phyloP scores from a whole-genome alignment of 768 basidiomycete genomes.

The Russula griseocarnosa region DNA sequence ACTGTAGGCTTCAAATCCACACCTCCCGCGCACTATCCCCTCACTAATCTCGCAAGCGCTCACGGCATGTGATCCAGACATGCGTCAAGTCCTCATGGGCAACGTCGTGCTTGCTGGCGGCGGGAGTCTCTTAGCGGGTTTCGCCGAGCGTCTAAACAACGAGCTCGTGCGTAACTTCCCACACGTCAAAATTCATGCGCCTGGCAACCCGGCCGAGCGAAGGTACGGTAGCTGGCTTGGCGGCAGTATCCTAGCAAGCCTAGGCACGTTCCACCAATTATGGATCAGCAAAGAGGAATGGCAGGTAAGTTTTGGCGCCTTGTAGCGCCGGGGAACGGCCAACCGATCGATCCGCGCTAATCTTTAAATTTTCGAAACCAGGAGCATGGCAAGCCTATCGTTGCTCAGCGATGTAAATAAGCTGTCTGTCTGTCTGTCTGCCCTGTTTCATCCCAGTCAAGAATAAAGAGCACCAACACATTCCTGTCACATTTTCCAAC shows the following conservation, averaged over 20 bases:
- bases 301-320: conserved; percentile 53
- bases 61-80: conserved; percentile 83
- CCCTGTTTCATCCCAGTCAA: neutral
- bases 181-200: conserved; percentile 88
- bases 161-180: conserved; percentile 75
- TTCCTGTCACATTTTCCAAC: conserved; percentile 22
- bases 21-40: conserved; percentile 71
- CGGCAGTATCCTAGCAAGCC: conserved; percentile 87
- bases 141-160: conserved; percentile 73
- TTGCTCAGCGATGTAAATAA: conserved; percentile 83
- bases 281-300: conserved; percentile 95
- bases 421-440: neutral
- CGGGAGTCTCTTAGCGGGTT: conserved; percentile 79
- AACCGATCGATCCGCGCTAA: neutral
- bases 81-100: conserved; percentile 83
- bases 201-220: conserved; percentile 86
- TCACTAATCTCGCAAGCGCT: conserved; percentile 74
- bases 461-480: conserved; percentile 12
- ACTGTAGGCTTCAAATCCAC: conserved; percentile 52
- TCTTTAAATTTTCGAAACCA: conserved; percentile 31
- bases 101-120: conserved; percentile 98
- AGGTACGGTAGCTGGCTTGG: conserved; percentile 94
- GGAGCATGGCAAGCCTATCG: conserved; percentile 82
- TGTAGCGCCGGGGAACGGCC: neutral
- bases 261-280: conserved; percentile 96